These are phyloP conservation scores for Phaeophleospora eucalypticola DNA, from an alignment of 2,329 filamentous ascomycete species.

Conservation along the genomic window DNA sequence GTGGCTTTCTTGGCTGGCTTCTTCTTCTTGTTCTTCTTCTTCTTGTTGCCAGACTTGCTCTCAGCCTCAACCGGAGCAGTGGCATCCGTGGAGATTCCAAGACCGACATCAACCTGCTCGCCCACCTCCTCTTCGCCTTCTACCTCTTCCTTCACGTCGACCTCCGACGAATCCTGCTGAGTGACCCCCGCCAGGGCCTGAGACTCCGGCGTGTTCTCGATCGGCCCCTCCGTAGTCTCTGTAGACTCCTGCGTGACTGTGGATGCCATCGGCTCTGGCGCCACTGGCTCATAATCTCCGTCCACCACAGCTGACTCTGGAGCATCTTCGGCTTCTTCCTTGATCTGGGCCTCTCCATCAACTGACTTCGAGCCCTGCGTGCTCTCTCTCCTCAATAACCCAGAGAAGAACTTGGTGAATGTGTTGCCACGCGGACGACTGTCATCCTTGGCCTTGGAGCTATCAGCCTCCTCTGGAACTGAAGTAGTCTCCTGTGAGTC, in stretches of 20 bases:
- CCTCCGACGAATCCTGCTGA: background rate
- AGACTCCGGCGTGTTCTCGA: too few species aligned
- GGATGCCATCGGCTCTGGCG: too few species aligned
- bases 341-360: background rate
- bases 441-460: background rate
- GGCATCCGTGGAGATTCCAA: background rate
- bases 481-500: background rate
- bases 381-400: background rate
- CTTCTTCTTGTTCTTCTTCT: slow-evolving; percentile 11
- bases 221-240: too few species aligned
- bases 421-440: background rate
- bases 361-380: background rate
- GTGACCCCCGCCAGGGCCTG: background rate
- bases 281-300: too few species aligned
- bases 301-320: background rate
- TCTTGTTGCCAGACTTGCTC: slow-evolving; percentile 4
- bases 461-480: background rate
- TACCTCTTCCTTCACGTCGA: background rate
- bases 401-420: background rate
- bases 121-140: background rate
- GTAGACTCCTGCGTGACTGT: too few species aligned
- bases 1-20: slow-evolving; percentile 9
- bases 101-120: background rate
- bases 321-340: background rate
- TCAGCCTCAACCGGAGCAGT: too few species aligned